Percentiles rank a stretch among this genome's conserved stretches.
phyloP scores from a whole-genome alignment of 208 protist genomes.

The Zelonia costaricensis region DNA sequence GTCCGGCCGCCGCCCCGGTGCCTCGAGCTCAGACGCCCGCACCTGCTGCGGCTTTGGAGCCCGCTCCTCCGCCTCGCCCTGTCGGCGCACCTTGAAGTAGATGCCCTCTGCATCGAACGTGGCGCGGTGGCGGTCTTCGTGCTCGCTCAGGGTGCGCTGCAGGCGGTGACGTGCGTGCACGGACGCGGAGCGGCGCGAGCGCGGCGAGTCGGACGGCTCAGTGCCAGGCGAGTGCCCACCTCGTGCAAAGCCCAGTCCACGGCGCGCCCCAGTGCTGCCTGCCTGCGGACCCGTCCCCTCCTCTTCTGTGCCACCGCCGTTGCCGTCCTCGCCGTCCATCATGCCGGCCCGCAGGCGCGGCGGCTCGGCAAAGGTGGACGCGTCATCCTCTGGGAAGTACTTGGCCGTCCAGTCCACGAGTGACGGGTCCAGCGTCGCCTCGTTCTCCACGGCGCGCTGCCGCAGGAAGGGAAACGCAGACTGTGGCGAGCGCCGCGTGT shows the following conservation, averaged over 20 bases:
- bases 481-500: constrained; percentile 21
- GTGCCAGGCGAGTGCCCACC: not conserved
- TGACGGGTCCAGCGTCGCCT: constrained; percentile 77
- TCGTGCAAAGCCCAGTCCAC: too few relatives aligned
- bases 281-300: not conserved
- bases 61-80: constrained; percentile 51
- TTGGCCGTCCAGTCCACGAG: constrained; percentile 92
- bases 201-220: not conserved
- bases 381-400: constrained; percentile 84
- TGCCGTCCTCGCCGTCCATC: not conserved
- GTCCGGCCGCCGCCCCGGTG: constrained; percentile 20
- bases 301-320: not conserved
- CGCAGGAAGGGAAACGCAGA: constrained; percentile 88
- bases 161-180: constrained; percentile 64
- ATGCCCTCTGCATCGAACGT: constrained; percentile 89
- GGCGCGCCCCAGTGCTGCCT: not conserved
- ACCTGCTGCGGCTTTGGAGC: constrained; percentile 61
- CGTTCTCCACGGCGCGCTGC: constrained; percentile 72
- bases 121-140: constrained; percentile 75
- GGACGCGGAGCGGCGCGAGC: constrained; percentile 1
- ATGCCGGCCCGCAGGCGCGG: constrained; percentile 50
- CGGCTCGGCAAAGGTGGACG: constrained; percentile 62
- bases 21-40: constrained; percentile 57
- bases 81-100: constrained; percentile 79
- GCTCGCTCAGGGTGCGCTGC: constrained; percentile 60